Percentiles rank a stretch among this genome's conserved stretches.
phyloP scores from a whole-genome alignment of 257 asterid genomes.

The Nyctanthes arbortristis region DNA sequence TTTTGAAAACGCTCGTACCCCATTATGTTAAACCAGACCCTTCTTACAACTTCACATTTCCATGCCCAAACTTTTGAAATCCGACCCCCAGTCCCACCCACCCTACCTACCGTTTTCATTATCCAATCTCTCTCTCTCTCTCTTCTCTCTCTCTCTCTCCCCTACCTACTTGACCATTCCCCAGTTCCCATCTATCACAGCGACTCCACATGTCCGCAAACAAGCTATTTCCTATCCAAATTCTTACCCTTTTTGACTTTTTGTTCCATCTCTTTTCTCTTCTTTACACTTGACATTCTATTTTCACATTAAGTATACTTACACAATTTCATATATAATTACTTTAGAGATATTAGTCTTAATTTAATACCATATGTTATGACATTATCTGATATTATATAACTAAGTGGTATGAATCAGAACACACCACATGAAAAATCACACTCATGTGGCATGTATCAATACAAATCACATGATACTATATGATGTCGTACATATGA shows the following conservation, averaged over 20 bases:
- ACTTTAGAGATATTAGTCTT: no score
- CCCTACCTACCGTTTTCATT: no score
- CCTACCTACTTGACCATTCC: constrained; percentile 11
- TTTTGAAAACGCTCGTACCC: no score
- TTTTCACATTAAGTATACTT: not conserved
- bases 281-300: not conserved
- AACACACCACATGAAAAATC: no score
- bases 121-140: not conserved
- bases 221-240: constrained; percentile 1
- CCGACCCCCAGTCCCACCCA: not conserved
- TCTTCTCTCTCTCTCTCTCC: not conserved
- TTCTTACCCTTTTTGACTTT: not conserved
- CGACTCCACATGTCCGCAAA: constrained; percentile 6
- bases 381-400: no score
- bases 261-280: not conserved
- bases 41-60: not conserved
- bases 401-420: no score
- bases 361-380: no score
- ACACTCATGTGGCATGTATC: no score
- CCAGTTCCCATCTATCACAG: constrained; percentile 10
- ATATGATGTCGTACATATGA: no score
- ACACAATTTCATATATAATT: no score
- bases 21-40: not conserved
- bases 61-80: constrained; percentile 2
- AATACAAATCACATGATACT: no score